Evolutionary conservation across 306 rosid species (phyloP).

Genomic region (Vicia faba): DNA sequence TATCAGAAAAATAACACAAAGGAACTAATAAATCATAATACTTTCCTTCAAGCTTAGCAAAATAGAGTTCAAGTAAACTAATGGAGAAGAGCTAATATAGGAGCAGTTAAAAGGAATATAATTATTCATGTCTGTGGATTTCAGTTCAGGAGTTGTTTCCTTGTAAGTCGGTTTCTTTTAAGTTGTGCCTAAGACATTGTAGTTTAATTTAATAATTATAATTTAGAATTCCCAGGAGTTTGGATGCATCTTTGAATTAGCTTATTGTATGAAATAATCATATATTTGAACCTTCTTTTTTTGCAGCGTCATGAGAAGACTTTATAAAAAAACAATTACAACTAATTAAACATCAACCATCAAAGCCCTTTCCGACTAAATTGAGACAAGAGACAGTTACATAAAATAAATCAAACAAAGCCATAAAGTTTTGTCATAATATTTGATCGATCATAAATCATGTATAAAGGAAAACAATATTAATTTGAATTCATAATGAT

Average conservation of each 20-base stretch:
- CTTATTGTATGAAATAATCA: slow-evolving; percentile 7
- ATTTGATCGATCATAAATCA: not conserved
- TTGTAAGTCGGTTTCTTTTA: not conserved
- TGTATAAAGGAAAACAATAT: not conserved
- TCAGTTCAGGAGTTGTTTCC: not conserved
- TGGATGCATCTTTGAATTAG: not conserved
- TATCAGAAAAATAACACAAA: slow-evolving; percentile 38
- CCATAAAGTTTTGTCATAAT: not conserved
- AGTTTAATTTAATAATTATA: not conserved
- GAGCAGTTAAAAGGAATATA: not conserved
- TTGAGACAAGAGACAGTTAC: not conserved
- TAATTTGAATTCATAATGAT: not conserved
- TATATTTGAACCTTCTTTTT: not conserved
- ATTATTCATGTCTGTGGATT: not conserved
- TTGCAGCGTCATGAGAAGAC: not conserved
- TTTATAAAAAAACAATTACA: not conserved
- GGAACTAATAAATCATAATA: slow-evolving; percentile 17
- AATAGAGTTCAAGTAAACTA: slow-evolving; percentile 3
- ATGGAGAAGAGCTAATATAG: not conserved
- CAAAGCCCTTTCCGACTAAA: not conserved
- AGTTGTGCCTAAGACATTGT: not conserved
- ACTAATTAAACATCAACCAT: not conserved
- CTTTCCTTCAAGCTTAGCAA: slow-evolving; percentile 20
- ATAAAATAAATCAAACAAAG: not conserved
- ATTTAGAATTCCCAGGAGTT: not conserved